Conservation (phyloP, 2,329 filamentous ascomycete genomes). For the Penicillium griseofulvum region DNA sequence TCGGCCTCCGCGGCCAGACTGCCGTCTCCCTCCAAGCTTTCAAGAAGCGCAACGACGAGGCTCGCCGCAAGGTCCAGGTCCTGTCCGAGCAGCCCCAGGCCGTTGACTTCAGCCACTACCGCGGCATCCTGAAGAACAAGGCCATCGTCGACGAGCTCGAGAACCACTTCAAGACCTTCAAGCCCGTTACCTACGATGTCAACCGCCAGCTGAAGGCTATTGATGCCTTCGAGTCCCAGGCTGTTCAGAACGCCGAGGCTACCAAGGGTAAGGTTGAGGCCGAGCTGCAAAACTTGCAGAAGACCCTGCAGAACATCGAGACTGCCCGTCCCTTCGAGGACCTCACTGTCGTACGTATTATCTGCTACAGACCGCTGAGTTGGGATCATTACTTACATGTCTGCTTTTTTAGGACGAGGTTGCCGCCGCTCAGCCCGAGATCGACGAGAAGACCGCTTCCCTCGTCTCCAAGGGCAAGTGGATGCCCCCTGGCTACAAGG, state of each 20-base stretch:
- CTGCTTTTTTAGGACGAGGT: constrained; percentile 73
- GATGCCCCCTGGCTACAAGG: constrained; percentile 98
- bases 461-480: constrained; percentile 98
- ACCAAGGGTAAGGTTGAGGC: constrained; percentile 95
- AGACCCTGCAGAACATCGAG: constrained; percentile 97
- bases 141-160: constrained; percentile 95
- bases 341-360: constrained; percentile 79
- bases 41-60: constrained; percentile 99
- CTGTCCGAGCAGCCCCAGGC: constrained; percentile 81
- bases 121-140: constrained; percentile 89
- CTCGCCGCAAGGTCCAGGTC: constrained; percentile 83
- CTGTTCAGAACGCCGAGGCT: constrained; percentile 92
- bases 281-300: constrained; percentile 89
- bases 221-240: constrained; percentile 95
- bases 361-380: not conserved
- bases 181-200: constrained; percentile 91
- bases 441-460: constrained; percentile 93
- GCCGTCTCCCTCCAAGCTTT: constrained; percentile 87
- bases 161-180: constrained; percentile 88
- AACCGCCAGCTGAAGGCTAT: constrained; percentile 94
- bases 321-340: constrained; percentile 92
- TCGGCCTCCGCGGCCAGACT: constrained; percentile 94
- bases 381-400: constrained; percentile 10
- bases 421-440: constrained; percentile 87
- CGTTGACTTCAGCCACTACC: constrained; percentile 94